phyloP scores from a whole-genome alignment of 306 rosid genomes.

The Biancaea sappan region DNA sequence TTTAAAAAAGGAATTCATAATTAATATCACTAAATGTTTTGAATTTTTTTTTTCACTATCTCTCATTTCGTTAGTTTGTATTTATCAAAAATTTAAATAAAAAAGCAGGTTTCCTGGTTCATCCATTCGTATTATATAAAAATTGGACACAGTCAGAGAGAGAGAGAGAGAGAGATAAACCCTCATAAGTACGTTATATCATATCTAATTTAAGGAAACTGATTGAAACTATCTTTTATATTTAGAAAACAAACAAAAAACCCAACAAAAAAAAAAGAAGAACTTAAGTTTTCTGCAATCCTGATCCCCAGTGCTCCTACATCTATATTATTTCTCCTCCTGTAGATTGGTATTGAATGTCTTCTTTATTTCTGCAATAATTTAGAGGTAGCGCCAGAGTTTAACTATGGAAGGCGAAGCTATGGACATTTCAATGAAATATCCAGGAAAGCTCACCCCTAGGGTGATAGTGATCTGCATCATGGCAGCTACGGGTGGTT shows the following conservation, averaged over 20 bases:
- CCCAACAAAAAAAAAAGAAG: neutral
- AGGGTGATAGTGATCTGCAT: constrained; percentile 60
- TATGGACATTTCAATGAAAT: constrained; percentile 31
- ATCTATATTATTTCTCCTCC: neutral
- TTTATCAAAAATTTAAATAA: no score
- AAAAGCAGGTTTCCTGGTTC: neutral
- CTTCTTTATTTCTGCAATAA: neutral
- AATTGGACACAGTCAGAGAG: neutral
- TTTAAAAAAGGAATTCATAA: neutral
- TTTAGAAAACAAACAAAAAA: neutral
- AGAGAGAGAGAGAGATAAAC: neutral
- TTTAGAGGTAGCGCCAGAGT: neutral
- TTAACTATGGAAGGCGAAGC: neutral
- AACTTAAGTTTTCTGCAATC: neutral
- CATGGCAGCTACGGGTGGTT: constrained; percentile 69
- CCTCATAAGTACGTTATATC: neutral
- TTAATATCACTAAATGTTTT: neutral
- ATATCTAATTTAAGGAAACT: constrained; percentile 1
- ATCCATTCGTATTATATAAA: no score
- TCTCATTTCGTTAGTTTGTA: neutral
- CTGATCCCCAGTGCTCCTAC: constrained; percentile 10
- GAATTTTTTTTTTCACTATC: neutral
- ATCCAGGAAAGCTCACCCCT: constrained; percentile 57
- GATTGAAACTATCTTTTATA: neutral
- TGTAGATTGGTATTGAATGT: neutral